Evolutionary conservation across 257 asterid genomes (phyloP), one percentile per base, ranked within the genome.

Genomic region (Voacanga thouarsii): DNA sequence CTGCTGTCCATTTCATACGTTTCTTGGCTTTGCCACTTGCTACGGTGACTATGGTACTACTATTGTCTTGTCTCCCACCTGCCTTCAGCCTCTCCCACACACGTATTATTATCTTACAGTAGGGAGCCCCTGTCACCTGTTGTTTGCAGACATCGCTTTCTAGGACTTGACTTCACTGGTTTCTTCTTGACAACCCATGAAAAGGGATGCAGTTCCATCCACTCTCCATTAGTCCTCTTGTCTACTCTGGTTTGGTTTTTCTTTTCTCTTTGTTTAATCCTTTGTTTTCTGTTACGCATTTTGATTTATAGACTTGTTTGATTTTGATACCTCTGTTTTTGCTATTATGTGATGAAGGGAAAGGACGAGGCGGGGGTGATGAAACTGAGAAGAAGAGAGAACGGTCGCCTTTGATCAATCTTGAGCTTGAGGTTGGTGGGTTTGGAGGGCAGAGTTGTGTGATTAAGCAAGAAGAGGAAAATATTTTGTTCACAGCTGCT

Each of bases 341-440:
- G 68, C 65, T 77, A 1, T 6, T 65, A 57, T 76, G 56, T 9
- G 37, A 33, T 76, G 84, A 59, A 83, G 84, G 78, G 37, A 64
- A 80, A 63, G 83, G 64, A 49, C 61, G 49, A 33, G 61, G 45
- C 15, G 44, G 41, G 28, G 43, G 45, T 11, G 50, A 30, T 18
- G 79, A 43, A 50, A 64, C 39, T 57, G 16, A 21, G 39, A 41
- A 49, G 77, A 59, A 79, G 60, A 71, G 77, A 55, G 82, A 78
- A 77, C 78, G 78, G 45, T 71, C 71, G 45, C 74, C 75, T 66
- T 66, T 74, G 75, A 41, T 70, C 57, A 75, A 75, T 74, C 79
- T 88, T 77, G 83, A 88, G 83, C 85, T 91, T 28, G 55, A 65
- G 79, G 86, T 83, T 65, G 83, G 90, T 69, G 81, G 86, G 71